These are phyloP conservation scores for Ceratocystis smalleyi DNA, from an alignment of 2,329 filamentous ascomycete genomes.

Conservation along the genomic window DNA sequence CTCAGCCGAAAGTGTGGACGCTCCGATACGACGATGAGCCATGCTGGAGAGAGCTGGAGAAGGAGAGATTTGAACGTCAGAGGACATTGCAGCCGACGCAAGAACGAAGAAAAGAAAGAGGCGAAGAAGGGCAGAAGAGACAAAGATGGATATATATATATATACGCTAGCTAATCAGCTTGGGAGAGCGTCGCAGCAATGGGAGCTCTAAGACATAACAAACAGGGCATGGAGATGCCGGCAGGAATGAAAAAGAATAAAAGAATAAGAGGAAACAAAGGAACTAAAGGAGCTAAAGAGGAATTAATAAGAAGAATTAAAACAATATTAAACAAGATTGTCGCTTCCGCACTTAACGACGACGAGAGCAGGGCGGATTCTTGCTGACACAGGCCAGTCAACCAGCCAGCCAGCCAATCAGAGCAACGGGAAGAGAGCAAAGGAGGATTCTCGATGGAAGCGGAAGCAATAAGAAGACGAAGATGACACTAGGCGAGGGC, in stretches of 20 bases:
- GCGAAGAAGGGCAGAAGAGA: neutral
- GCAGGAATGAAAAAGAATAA: slow-evolving; percentile 14
- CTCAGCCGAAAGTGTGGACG: no score
- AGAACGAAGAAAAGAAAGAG: neutral
- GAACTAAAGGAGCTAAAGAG: neutral
- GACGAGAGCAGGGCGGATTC: neutral
- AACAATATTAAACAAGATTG: neutral
- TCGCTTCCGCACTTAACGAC: neutral
- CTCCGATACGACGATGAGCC: neutral
- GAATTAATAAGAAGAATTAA: neutral
- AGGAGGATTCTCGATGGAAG: neutral
- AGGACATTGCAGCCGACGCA: neutral
- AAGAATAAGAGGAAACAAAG: neutral
- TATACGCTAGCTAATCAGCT: neutral
- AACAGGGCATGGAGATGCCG: neutral
- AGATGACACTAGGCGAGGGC: neutral
- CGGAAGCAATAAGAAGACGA: neutral
- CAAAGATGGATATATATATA: neutral
- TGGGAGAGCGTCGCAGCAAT: neutral
- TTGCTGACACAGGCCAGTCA: neutral
- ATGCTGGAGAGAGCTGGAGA: neutral
- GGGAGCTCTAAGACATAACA: neutral
- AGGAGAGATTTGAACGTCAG: neutral
- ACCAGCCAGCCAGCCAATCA: neutral
- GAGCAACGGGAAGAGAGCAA: neutral